A percentile compares a stretch with the other conserved stretches of the same genome.
Conservation (phyloP, 1,284 basidiomycete genomes). For the Trichosporon sp. region DNA sequence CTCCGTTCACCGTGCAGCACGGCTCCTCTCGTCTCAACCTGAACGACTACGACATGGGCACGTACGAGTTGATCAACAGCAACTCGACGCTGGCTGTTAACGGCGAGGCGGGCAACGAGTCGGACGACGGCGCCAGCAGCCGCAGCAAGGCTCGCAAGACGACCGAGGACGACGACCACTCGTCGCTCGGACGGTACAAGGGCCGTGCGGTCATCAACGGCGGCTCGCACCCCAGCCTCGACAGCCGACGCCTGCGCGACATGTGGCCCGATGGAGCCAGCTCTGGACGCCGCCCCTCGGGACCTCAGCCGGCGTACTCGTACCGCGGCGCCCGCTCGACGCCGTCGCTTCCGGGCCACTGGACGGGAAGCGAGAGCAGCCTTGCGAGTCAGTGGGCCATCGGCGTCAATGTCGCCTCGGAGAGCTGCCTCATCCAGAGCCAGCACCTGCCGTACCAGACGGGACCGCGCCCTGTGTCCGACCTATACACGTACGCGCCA, state of each 20-base stretch:
- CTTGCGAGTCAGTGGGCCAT: not conserved
- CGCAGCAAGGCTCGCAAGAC: conserved; percentile 72
- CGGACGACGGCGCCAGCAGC: conserved; percentile 12
- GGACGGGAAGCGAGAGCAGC: not conserved
- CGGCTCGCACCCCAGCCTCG: conserved; percentile 57
- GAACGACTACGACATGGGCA: not conserved
- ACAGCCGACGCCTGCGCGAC: conserved; percentile 52
- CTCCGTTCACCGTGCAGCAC: conserved; percentile 36
- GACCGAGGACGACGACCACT: conserved; percentile 82
- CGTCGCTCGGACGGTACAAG: conserved; percentile 59
- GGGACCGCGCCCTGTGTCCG: not conserved
- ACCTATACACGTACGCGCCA: not conserved
- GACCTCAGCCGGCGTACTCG: not conserved
- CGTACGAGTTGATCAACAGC: not conserved
- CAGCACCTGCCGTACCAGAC: not conserved
- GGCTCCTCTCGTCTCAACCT: not conserved
- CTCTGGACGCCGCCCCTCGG: not conserved
- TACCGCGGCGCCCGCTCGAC: not conserved
- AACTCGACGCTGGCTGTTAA: not conserved
- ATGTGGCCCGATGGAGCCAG: conserved; percentile 19
- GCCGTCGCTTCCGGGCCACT: not conserved
- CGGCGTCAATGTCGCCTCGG: not conserved
- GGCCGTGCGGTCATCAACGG: conserved; percentile 52
- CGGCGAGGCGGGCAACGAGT: not conserved
- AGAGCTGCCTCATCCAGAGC: not conserved